phyloP scores from a whole-genome alignment of 2,329 filamentous ascomycete species.

The Byssothecium circinans region DNA sequence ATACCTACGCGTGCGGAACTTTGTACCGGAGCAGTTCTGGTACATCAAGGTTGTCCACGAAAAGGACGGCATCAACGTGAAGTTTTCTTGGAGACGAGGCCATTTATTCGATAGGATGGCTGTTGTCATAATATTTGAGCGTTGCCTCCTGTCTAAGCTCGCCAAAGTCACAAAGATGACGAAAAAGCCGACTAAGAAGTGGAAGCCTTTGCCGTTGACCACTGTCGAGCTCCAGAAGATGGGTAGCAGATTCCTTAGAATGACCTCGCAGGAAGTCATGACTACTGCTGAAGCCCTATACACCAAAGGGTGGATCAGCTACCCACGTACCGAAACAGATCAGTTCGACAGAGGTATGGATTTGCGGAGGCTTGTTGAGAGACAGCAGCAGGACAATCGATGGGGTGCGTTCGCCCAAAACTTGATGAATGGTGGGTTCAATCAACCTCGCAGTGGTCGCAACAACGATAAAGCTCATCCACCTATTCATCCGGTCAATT shows the following conservation, averaged over 20 bases:
- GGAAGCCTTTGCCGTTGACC: conserved; percentile 88
- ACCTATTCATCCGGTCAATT: conserved; percentile 94
- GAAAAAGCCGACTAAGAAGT: conserved; percentile 90
- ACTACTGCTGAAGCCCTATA: conserved; percentile 81
- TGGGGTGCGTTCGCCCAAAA: conserved; percentile 83
- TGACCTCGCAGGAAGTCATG: conserved; percentile 92
- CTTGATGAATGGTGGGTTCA: conserved; percentile 75
- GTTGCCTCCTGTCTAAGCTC: conserved; percentile 73
- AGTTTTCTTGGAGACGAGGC: conserved; percentile 79
- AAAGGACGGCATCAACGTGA: conserved; percentile 75
- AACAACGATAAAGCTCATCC: conserved; percentile 97
- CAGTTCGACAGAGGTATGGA: conserved; percentile 92
- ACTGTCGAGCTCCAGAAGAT: conserved; percentile 97
- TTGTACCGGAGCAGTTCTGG: conserved; percentile 92
- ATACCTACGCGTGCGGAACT: conserved; percentile 91
- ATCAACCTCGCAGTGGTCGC: conserved; percentile 76
- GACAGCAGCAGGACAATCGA: conserved; percentile 72
- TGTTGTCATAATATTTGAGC: conserved; percentile 80
- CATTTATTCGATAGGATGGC: conserved; percentile 86
- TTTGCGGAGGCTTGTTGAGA: conserved; percentile 75
- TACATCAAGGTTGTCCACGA: conserved; percentile 80
- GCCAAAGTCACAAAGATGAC: conserved; percentile 83
- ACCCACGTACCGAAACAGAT: conserved; percentile 95
- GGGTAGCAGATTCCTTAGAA: conserved; percentile 82
- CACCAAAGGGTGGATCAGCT: conserved; percentile 94